Conservation (phyloP, 1,139 yeast species). For the Kodamaea fungicola region DNA sequence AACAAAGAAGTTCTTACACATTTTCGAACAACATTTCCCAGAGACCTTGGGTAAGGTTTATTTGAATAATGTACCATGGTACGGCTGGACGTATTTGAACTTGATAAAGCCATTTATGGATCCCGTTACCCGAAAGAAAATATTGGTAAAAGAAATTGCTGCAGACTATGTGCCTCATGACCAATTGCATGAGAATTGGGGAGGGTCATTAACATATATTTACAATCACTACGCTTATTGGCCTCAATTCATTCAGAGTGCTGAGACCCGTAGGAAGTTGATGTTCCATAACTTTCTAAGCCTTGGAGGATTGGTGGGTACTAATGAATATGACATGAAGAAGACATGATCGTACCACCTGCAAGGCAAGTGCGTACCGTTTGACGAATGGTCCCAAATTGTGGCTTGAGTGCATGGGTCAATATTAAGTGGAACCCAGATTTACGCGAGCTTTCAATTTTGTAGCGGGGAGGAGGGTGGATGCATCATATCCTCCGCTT, state of each 20-base stretch:
- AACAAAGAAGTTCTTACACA: slow-evolving; percentile 3
- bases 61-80: slow-evolving; percentile 7
- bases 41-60: slow-evolving; percentile 6
- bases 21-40: slow-evolving; percentile 6
- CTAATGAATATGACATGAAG: slow-evolving; percentile 2
- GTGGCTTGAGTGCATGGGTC: too few species aligned
- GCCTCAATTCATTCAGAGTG: slow-evolving; percentile 5
- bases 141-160: slow-evolving; percentile 3
- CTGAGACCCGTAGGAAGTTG: slow-evolving; percentile 1
- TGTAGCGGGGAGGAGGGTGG: too few species aligned
- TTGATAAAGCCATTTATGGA: slow-evolving; percentile 5
- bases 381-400: too few species aligned
- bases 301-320: slow-evolving; percentile 5
- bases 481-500: too few species aligned
- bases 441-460: too few species aligned
- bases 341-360: too few species aligned
- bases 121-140: slow-evolving; percentile 5
- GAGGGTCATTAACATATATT: slow-evolving; percentile 4
- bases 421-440: too few species aligned
- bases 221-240: slow-evolving; percentile 7
- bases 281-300: slow-evolving; percentile 3
- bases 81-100: slow-evolving; percentile 6
- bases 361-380: too few species aligned
- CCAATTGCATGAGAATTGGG: slow-evolving; percentile 7
- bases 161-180: slow-evolving; percentile 3